Evolutionary conservation across 805 yeast species (phyloP).

Genomic region (Candida germanica): DNA sequence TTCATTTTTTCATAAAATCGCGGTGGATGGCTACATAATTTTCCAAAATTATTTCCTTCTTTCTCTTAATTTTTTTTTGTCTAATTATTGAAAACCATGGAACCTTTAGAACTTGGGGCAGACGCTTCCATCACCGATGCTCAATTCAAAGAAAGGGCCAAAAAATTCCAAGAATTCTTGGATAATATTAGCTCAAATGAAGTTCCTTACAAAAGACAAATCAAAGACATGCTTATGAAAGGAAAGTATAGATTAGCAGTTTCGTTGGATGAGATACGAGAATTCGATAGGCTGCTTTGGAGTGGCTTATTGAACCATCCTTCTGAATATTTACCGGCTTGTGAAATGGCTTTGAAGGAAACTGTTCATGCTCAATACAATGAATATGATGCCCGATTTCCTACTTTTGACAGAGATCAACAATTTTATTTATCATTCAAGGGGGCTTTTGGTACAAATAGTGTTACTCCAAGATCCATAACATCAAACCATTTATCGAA

Average conservation of each 20-base stretch:
- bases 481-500: constrained; percentile 73
- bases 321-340: constrained; percentile 83
- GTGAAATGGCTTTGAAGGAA: constrained; percentile 81
- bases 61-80: background rate
- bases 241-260: constrained; percentile 66
- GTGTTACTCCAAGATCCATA: constrained; percentile 84
- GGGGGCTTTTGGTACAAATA: constrained; percentile 89
- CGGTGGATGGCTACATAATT: too few relatives aligned
- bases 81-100: constrained; percentile 2
- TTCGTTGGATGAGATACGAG: constrained; percentile 83
- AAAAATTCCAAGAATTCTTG: constrained; percentile 85
- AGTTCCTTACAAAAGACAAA: constrained; percentile 64
- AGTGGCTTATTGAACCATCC: constrained; percentile 71
- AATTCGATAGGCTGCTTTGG: constrained; percentile 78
- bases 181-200: constrained; percentile 50
- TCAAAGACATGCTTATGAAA: constrained; percentile 68
- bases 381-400: constrained; percentile 49
- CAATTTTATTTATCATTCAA: constrained; percentile 74
- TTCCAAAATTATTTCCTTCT: too few relatives aligned
- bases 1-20: too few relatives aligned
- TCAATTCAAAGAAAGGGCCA: constrained; percentile 74
- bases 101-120: constrained; percentile 4
- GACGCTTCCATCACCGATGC: constrained; percentile 35
- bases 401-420: constrained; percentile 54
- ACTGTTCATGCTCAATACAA: constrained; percentile 72